Evolutionary conservation across 164 flowering plant species (phyloP), one percentile per base, ranked within the genome.

Genomic region (Berberis vulgaris): DNA sequence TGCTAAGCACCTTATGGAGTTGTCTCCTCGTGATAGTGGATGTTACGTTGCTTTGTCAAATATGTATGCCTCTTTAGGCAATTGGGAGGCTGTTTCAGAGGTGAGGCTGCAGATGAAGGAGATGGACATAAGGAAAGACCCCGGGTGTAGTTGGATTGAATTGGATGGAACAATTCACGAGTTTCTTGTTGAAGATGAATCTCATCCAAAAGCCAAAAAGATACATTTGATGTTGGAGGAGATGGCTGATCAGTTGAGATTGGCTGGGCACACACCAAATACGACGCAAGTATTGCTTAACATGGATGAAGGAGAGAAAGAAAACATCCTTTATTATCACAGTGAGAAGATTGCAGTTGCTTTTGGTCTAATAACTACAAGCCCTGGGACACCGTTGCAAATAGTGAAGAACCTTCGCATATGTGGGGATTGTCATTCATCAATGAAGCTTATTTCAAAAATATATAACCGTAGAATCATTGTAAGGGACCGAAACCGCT

Each of bases 91-190:
- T 41, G 86, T 82, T 65, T 69, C 82, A 4, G 65, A 74, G 50
- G 74, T 81, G 62, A 79, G 91, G 68, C 64, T 78, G 64, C 71
- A 12, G 74, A 84, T 86, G 86, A 86, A 79, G 72, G 74, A 77
- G 53, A 71, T 71, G 78, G 79, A 76, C 56, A 69, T 84, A 42
- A 77, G 78, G 73, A 86, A 86, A 72, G 82, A 82, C 41, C 86
- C 88, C 4, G 88, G 86, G 2, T 80, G 84, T 68, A 84, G 88
- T 68, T 83, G 82, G 88, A 79, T 84, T 59, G 86, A 77, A 61
- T 64, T 84, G 44, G 79, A 86, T 67, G 87, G 86, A 41, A 67
- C 49, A 12, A 69, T 82, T 66, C 82, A 83, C 60, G 84, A 84
- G 68, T 86, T 86, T 67, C 61, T 80, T 4, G 84, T 79, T 3